These are phyloP conservation scores for Cordyceps tenuipes DNA, from an alignment of 2,329 filamentous ascomycete species.

Conservation along the genomic window DNA sequence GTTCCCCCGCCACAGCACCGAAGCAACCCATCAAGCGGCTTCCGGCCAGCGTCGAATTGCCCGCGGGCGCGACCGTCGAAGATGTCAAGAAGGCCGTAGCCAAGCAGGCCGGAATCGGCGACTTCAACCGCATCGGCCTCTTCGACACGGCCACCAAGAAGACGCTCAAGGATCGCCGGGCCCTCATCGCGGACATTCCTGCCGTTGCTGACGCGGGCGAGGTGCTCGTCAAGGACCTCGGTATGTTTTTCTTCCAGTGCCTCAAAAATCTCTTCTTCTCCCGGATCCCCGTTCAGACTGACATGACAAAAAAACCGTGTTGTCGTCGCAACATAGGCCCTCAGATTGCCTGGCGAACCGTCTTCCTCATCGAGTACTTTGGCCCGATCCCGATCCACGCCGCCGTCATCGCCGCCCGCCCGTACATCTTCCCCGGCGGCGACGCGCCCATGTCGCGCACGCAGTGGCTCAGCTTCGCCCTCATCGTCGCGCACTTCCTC, in stretches of 20 bases:
- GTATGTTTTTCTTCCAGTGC: constrained; percentile 36
- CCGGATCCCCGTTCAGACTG: too few species aligned
- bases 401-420: constrained; percentile 61
- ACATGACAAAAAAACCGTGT: not conserved
- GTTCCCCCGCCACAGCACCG: constrained; percentile 26
- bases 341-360: constrained; percentile 86
- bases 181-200: constrained; percentile 39
- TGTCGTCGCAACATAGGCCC: constrained; percentile 47
- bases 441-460: constrained; percentile 48
- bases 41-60: constrained; percentile 41
- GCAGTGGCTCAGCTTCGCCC: constrained; percentile 65
- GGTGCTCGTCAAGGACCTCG: constrained; percentile 87
- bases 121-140: constrained; percentile 55
- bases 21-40: constrained; percentile 46
- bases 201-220: constrained; percentile 42
- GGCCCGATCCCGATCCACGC: constrained; percentile 85
- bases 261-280: not conserved
- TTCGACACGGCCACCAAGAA: constrained; percentile 53
- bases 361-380: constrained; percentile 92
- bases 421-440: constrained; percentile 45
- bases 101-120: constrained; percentile 39
- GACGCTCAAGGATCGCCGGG: constrained; percentile 54
- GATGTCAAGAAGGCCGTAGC: constrained; percentile 51
- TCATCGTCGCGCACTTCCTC: constrained; percentile 76
- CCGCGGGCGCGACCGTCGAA: constrained; percentile 47